Evolutionary conservation across 2,329 filamentous ascomycete species (phyloP).

Genomic region (Cytospora chrysosperma): DNA sequence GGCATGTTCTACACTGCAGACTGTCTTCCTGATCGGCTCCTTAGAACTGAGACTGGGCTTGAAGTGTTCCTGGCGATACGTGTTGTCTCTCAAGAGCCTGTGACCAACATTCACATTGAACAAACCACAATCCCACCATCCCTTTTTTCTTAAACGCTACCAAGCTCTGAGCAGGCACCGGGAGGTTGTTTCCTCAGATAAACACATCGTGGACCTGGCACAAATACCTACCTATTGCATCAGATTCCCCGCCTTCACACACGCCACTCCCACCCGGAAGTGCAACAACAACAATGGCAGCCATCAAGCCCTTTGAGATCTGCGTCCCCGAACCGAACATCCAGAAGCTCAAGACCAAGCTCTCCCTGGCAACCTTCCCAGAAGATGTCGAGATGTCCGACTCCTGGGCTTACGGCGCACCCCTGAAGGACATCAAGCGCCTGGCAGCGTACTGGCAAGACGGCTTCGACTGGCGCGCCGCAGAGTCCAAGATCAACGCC

Average conservation of each 20-base stretch:
- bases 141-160: too few relatives aligned
- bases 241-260: too few relatives aligned
- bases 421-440: constrained; percentile 58
- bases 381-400: constrained; percentile 51
- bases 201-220: too few relatives aligned
- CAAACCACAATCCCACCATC: too few relatives aligned
- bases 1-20: not conserved
- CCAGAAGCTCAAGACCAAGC: constrained; percentile 23
- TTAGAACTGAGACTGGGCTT: too few relatives aligned
- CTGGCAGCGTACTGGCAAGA: constrained; percentile 57
- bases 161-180: too few relatives aligned
- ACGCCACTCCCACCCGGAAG: fast-evolving
- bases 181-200: too few relatives aligned
- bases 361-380: constrained; percentile 38
- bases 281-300: constrained; percentile 12
- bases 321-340: constrained; percentile 35
- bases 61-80: too few relatives aligned
- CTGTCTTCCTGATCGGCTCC: not conserved
- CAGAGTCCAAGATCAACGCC: constrained; percentile 57
- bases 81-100: too few relatives aligned
- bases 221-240: too few relatives aligned
- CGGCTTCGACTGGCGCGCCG: constrained; percentile 59
- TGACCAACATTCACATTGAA: too few relatives aligned
- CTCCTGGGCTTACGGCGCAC: constrained; percentile 56
- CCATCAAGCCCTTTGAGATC: constrained; percentile 37